Evolutionary conservation across 257 asterid species (phyloP).

Genomic region (Capsicum rhomboideum): DNA sequence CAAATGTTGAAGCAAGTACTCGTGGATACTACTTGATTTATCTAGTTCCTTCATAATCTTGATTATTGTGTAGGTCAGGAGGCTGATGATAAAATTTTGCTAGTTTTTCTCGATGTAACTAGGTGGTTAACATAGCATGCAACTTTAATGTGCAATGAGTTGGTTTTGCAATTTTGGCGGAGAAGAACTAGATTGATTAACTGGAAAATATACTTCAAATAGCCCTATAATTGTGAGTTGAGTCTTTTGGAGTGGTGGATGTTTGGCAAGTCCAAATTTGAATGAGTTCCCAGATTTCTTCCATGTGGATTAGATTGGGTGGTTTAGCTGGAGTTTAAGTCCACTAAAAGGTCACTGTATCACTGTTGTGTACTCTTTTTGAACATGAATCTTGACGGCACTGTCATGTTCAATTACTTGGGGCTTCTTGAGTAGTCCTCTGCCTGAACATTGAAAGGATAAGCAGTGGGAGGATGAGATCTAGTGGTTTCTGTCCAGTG

Average conservation of each 20-base stretch:
- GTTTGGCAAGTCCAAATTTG: not conserved
- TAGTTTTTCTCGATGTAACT: not conserved
- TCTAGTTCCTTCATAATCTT: not conserved
- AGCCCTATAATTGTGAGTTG: not conserved
- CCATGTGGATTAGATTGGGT: not conserved
- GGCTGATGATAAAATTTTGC: not conserved
- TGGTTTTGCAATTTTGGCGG: not conserved
- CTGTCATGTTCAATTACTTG: not conserved
- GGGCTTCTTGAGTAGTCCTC: not conserved
- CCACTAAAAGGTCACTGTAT: not conserved
- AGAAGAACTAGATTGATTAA: not conserved
- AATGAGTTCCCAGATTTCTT: not conserved
- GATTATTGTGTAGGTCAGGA: not conserved
- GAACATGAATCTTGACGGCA: not conserved
- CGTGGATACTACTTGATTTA: not conserved
- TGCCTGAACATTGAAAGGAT: not conserved
- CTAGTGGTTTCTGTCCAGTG: not conserved
- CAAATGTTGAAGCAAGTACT: not conserved
- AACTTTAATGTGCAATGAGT: not conserved
- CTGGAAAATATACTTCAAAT: not conserved
- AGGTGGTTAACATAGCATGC: not conserved
- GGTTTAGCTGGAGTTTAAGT: not conserved
- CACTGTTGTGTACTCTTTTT: not conserved
- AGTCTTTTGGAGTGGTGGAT: not conserved
- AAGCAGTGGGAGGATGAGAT: not conserved